phyloP scores from a whole-genome alignment of 2,329 filamentous ascomycete genomes.

The Lachnellula occidentalis region DNA sequence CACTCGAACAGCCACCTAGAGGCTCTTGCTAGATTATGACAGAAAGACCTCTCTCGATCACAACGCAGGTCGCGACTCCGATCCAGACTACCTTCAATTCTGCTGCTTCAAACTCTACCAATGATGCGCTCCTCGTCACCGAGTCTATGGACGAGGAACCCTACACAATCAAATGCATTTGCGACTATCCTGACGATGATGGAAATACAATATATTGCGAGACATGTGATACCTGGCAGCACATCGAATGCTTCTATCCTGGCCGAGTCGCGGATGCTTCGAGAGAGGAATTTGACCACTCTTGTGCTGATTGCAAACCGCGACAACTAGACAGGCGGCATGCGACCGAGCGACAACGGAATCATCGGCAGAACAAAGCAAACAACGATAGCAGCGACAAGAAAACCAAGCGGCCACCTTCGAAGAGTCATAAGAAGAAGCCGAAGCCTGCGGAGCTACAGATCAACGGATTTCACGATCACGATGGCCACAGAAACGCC shows the following conservation, averaged over 20 bases:
- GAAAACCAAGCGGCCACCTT: constrained; percentile 66
- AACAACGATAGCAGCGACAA: constrained; percentile 51
- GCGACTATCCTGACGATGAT: constrained; percentile 88
- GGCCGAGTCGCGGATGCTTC: constrained; percentile 66
- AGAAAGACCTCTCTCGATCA: constrained; percentile 32
- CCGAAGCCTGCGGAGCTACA: constrained; percentile 63
- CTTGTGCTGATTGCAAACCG: constrained; percentile 83
- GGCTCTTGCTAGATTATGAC: constrained; percentile 36
- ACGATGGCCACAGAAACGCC: constrained; percentile 42
- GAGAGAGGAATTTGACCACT: constrained; percentile 69
- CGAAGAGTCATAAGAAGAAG: constrained; percentile 88
- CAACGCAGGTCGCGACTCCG: constrained; percentile 32
- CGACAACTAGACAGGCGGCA: constrained; percentile 66
- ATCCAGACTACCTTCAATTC: constrained; percentile 22
- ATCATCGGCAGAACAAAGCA: constrained; percentile 51
- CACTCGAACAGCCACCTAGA: constrained; percentile 29
- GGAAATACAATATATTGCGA: constrained; percentile 97
- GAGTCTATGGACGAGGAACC: constrained; percentile 66
- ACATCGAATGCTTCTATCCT: constrained; percentile 92
- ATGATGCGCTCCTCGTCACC: constrained; percentile 29
- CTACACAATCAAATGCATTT: constrained; percentile 98
- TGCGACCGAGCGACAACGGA: constrained; percentile 67
- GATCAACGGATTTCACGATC: constrained; percentile 61
- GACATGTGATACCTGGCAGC: constrained; percentile 94
- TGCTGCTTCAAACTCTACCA: constrained; percentile 16